These are phyloP conservation scores for Margaritispora aquatica DNA, from an alignment of 495 filamentous ascomycete genomes.

Conservation along the genomic window DNA sequence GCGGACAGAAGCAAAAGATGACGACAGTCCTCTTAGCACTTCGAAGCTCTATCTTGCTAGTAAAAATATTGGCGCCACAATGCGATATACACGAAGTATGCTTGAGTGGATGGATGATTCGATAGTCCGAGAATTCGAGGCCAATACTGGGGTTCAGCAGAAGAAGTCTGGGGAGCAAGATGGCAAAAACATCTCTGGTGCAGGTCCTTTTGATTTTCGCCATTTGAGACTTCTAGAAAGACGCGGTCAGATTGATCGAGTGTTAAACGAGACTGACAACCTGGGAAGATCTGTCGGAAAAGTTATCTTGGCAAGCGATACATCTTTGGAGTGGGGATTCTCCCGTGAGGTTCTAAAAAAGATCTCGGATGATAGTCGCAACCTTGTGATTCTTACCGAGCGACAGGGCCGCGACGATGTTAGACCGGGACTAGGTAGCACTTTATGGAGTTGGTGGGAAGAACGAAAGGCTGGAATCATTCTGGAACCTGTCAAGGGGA, in stretches of 20 bases:
- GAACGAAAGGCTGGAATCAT: conserved; percentile 58
- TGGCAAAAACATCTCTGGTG: conserved; percentile 38
- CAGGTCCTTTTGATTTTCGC: conserved; percentile 84
- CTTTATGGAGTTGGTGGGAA: conserved; percentile 69
- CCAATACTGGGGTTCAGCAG: conserved; percentile 38
- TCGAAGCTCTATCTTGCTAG: conserved; percentile 79
- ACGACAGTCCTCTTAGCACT: conserved; percentile 58
- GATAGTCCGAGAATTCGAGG: conserved; percentile 87
- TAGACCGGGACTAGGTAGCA: conserved; percentile 42
- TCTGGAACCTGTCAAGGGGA: conserved; percentile 46
- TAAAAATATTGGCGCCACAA: conserved; percentile 70
- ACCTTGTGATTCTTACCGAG: conserved; percentile 83
- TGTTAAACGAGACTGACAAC: conserved; percentile 37
- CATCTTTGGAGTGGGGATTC: conserved; percentile 91
- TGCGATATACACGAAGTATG: conserved; percentile 89
- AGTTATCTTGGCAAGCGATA: conserved; percentile 88
- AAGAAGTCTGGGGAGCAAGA: conserved; percentile 37
- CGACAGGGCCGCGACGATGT: conserved; percentile 34
- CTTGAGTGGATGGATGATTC: conserved; percentile 98
- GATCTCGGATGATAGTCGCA: conserved; percentile 68
- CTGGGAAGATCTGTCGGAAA: conserved; percentile 40
- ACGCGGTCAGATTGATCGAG: conserved; percentile 62
- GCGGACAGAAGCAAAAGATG: conserved; percentile 52
- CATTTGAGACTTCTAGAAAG: conserved; percentile 76
- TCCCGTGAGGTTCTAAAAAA: conserved; percentile 75